These are phyloP conservation scores for Magnusiomyces suaveolens DNA, from an alignment of 1,139 yeast species.

Conservation along the genomic window DNA sequence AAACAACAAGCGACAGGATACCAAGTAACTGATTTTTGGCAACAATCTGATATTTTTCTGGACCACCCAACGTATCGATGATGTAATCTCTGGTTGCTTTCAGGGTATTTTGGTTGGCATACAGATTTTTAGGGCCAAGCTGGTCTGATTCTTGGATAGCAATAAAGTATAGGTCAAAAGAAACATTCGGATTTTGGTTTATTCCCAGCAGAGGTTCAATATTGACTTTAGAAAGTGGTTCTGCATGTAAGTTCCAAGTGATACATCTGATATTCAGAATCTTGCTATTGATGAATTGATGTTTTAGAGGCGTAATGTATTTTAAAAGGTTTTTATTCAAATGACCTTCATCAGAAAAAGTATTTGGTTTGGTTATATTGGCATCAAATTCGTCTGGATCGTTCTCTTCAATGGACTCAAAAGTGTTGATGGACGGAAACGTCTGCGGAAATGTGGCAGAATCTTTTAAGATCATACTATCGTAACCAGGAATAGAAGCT, in stretches of 20 bases:
- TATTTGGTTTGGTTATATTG: neutral
- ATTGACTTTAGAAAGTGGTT: conserved; percentile 6
- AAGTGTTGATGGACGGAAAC: neutral
- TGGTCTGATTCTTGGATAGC: conserved; percentile 48
- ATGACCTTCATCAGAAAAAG: neutral
- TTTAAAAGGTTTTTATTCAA: neutral
- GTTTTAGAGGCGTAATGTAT: neutral
- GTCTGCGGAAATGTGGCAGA: neutral
- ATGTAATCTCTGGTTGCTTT: conserved; percentile 33
- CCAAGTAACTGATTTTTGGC: conserved; percentile 42
- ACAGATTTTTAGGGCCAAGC: conserved; percentile 36
- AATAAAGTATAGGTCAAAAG: conserved; percentile 37
- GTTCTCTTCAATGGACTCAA: neutral
- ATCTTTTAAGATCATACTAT: neutral
- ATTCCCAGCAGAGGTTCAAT: conserved; percentile 9
- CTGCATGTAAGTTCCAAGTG: conserved; percentile 12
- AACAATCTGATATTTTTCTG: conserved; percentile 26
- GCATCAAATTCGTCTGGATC: neutral
- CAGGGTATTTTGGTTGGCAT: conserved; percentile 37
- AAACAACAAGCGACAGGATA: conserved; percentile 38
- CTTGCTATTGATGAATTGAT: conserved; percentile 2
- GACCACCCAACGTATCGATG: conserved; percentile 23
- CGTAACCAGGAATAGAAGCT: conserved; percentile 1
- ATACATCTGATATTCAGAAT: conserved; percentile 3
- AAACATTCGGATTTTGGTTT: neutral